Conservation (phyloP, 768 basidiomycete species). For the Tricholoma saponaceum region DNA sequence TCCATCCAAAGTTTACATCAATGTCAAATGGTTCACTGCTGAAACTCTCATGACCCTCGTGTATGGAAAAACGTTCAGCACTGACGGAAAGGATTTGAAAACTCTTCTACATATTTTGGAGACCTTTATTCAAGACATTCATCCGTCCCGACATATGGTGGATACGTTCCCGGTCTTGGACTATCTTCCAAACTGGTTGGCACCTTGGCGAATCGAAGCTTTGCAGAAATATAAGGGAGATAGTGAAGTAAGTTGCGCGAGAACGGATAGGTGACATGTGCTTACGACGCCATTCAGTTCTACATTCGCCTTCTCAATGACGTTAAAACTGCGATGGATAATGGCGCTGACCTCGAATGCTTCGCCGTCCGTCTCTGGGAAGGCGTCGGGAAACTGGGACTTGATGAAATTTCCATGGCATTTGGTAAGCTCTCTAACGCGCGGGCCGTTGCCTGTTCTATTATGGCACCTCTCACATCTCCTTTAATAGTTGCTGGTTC, state of each 20-base stretch:
- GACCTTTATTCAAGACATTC: conserved; percentile 18
- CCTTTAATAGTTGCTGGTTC: conserved; percentile 5
- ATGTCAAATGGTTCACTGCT: conserved; percentile 13
- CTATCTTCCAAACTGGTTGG: conserved; percentile 4
- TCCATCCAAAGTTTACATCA: conserved; percentile 1
- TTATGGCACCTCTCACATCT: neutral
- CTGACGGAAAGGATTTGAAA: conserved; percentile 19
- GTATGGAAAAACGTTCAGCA: conserved; percentile 18
- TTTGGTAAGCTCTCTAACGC: neutral
- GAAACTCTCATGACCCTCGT: conserved; percentile 14
- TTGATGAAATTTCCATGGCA: conserved; percentile 1
- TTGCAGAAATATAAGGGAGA: conserved; percentile 5
- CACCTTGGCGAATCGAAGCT: conserved; percentile 9
- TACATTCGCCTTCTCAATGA: conserved; percentile 16
- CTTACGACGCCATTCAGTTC: conserved; percentile 7
- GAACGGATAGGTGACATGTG: too few species aligned
- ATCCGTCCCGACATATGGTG: conserved; percentile 12
- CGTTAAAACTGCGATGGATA: conserved; percentile 18
- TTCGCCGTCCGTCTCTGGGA: conserved; percentile 9
- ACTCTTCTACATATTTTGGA: conserved; percentile 15
- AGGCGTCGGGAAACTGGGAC: conserved; percentile 1
- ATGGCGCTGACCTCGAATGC: conserved; percentile 4
- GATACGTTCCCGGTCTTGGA: conserved; percentile 11
- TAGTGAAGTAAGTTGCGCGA: conserved; percentile 1
- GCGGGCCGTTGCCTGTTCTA: neutral